phyloP scores from a whole-genome alignment of 192 early-diverging fungal genomes.

The Rhizophagus clarus region DNA sequence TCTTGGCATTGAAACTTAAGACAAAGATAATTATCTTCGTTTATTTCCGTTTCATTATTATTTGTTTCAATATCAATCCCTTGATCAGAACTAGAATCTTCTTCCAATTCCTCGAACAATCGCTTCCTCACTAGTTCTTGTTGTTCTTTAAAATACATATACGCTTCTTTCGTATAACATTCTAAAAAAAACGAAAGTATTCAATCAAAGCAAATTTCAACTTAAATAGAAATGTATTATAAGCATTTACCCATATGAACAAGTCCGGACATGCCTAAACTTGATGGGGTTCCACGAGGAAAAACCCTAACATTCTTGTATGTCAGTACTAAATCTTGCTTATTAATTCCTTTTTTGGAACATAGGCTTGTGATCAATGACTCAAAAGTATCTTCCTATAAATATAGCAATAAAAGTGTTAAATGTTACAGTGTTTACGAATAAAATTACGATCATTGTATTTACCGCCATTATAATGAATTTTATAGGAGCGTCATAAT shows the following conservation, averaged over 20 bases:
- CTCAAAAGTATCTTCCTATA: slow-evolving; percentile 30
- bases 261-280: slow-evolving; percentile 24
- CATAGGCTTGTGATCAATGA: slow-evolving; percentile 17
- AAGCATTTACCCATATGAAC: slow-evolving; percentile 14
- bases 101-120: not conserved
- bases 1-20: slow-evolving; percentile 24
- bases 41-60: not conserved
- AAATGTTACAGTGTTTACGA: not conserved
- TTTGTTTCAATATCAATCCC: not conserved
- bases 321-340: slow-evolving; percentile 26
- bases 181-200: slow-evolving; percentile 5
- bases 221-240: not conserved
- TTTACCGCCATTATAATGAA: slow-evolving; percentile 25
- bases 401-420: not conserved
- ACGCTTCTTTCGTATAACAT: slow-evolving; percentile 12
- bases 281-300: slow-evolving; percentile 28
- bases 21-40: slow-evolving; percentile 11
- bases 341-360: slow-evolving; percentile 8
- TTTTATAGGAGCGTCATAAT: slow-evolving; percentile 29
- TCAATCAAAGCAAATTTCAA: not conserved
- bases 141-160: slow-evolving; percentile 24
- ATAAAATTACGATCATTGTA: not conserved
- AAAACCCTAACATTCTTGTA: slow-evolving; percentile 33
- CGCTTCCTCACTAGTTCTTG: not conserved
- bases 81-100: not conserved